Base-by-base conservation (phyloP, 78 protist genomes). In the Isochrysis galbana region DNA sequence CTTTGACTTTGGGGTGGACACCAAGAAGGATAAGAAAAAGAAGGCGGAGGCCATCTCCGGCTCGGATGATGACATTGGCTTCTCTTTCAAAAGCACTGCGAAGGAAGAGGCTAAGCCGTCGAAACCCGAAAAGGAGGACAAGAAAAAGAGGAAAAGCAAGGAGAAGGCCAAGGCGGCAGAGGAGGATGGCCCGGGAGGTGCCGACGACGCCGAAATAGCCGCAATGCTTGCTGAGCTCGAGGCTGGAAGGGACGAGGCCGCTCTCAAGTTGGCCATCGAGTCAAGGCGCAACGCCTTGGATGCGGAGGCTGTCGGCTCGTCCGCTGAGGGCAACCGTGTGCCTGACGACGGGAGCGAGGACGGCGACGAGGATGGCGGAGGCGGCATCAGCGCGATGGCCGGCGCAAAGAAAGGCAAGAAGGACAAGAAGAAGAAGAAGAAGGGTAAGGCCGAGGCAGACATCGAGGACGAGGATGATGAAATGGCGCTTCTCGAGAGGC, bases 381-480 rank as follows among this genome's bases (percentile, higher is more conserved):
- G 14, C 61, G 26, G 61, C 19, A 3, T 17, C 36, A 1, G 14
- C 61, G 21, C 11, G 51, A 39, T 3, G 41, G 34, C 2, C 5
- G 90, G 26, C 32, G 34, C 2, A 23, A 7, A 86, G 90, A 11
- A 86, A 21, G 22, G 46, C 42, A 38, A n/a, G 83, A 51, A 78
- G 54, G 78, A 78, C 29, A 41, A 93, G 70, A 38, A 34, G 72
- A 69, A 87, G 91, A 38, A 2, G 25, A 82, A 72, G 80, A 25
- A 46, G 72, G 29, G 29, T 45, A 44, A 2, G 55, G 29, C 2
- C 32, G 80, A 36, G 41, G 80, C 3, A 19, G 80, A 5, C 17
- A 41, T 36, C 80, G 41, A 34, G 29, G 80, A 70, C 80, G 42
- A 7, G n/a, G 22, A 70, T 14, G 61, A 51, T 14, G 61, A 51